These are phyloP conservation scores for Leccinum insolens DNA, from an alignment of 1,284 basidiomycete genomes.

Conservation along the genomic window DNA sequence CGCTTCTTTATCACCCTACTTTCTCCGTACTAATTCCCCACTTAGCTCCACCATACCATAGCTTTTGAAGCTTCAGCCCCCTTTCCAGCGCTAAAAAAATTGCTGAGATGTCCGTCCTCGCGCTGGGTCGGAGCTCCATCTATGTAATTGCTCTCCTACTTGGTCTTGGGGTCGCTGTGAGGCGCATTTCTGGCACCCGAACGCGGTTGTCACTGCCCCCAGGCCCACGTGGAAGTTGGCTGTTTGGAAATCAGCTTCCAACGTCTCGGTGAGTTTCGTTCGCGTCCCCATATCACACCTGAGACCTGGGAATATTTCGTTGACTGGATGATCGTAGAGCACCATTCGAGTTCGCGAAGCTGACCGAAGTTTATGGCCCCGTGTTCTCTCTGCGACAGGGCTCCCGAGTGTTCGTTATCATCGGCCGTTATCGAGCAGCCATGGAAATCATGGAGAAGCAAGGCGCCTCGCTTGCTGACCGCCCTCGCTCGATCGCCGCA, in stretches of 20 bases:
- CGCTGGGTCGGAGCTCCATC: conserved; percentile 1
- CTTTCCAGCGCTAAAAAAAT: not conserved
- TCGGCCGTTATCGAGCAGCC: conserved; percentile 20
- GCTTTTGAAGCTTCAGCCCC: not conserved
- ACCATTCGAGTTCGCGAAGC: conserved; percentile 19
- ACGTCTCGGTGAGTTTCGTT: conserved; percentile 10
- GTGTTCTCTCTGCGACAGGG: conserved; percentile 25
- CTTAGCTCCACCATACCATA: not conserved
- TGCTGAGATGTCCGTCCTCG: not conserved
- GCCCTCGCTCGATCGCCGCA: conserved; percentile 24
- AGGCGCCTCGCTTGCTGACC: conserved; percentile 25
- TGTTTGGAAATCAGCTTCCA: conserved; percentile 18
- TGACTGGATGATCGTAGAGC: conserved; percentile 3
- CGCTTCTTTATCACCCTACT: not conserved
- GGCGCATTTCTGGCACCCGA: not conserved
- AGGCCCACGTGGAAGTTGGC: conserved; percentile 22
- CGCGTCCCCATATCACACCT: not conserved
- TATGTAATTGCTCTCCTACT: conserved; percentile 2
- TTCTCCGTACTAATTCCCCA: not conserved
- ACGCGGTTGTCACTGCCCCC: conserved; percentile 13
- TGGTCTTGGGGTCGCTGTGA: conserved; percentile 3
- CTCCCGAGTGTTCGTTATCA: conserved; percentile 13
- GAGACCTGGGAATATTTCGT: not conserved
- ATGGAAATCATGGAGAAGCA: conserved; percentile 33
- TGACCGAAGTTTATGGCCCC: conserved; percentile 23